Evolutionary conservation across 352 stramenopile species (phyloP).

Genomic region (Hyaloperonospora brassicae): DNA sequence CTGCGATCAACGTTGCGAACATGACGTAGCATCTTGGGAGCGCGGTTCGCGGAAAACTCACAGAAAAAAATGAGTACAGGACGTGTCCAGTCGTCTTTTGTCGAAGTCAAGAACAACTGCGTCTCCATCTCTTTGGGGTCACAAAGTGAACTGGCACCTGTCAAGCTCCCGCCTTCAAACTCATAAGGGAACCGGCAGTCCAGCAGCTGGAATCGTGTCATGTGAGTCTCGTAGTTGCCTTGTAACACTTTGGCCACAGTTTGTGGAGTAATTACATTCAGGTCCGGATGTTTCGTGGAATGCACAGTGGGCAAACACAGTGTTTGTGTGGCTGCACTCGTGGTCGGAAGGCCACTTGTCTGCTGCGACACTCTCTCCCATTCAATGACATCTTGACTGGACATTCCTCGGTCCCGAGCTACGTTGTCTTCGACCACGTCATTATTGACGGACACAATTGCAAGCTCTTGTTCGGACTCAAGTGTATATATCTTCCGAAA

Average conservation of each 20-base stretch:
- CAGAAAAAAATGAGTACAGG: too few species aligned
- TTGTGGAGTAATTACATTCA: slow-evolving; percentile 49
- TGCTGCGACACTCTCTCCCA: too few species aligned
- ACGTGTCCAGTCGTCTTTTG: too few species aligned
- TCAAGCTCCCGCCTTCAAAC: too few species aligned
- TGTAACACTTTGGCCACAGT: slow-evolving; percentile 33
- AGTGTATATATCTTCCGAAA: slow-evolving; percentile 15
- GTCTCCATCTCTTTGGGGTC: too few species aligned
- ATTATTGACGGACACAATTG: slow-evolving; percentile 2
- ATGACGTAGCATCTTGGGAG: slow-evolving; percentile 63
- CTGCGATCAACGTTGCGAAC: slow-evolving; percentile 54
- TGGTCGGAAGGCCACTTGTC: not conserved
- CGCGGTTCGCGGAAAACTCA: slow-evolving; percentile 62
- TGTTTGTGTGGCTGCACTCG: slow-evolving; percentile 3
- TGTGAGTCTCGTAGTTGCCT: too few species aligned
- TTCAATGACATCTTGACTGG: slow-evolving; percentile 12
- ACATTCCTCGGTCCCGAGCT: slow-evolving; percentile 17
- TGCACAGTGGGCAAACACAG: slow-evolving; percentile 43
- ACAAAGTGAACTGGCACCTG: too few species aligned
- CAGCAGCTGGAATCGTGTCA: too few species aligned
- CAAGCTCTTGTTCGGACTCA: not conserved
- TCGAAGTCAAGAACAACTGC: too few species aligned
- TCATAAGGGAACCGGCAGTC: too few species aligned
- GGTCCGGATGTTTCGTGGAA: slow-evolving; percentile 43
- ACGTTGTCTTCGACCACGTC: not conserved